Percentiles rank a stretch among this genome's conserved stretches.
Conservation (phyloP, 2,329 filamentous ascomycete species). For the Talaromyces sp. region DNA sequence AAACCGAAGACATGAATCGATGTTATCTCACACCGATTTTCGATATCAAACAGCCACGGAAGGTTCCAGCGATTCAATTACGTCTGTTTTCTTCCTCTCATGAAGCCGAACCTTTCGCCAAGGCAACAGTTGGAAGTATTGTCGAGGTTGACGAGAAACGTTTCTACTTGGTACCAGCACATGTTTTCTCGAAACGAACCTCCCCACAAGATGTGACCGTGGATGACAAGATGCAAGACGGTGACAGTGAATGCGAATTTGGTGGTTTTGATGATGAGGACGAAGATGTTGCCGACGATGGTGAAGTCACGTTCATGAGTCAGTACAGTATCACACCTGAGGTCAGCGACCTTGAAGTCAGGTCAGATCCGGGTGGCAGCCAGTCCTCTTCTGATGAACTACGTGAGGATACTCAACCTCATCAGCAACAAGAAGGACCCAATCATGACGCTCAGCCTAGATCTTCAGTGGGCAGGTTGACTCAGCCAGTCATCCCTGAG, state of each 20-base stretch:
- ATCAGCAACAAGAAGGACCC: too few species aligned
- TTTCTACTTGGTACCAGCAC: background rate
- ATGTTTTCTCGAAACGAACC: background rate
- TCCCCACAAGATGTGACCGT: background rate
- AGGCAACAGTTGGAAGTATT: background rate
- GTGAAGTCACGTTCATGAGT: background rate
- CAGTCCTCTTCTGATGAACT: background rate
- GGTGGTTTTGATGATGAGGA: background rate
- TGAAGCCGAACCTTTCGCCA: background rate
- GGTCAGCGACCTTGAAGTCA: background rate
- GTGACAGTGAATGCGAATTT: background rate
- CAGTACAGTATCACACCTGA: constrained; percentile 1
- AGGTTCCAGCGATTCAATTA: background rate
- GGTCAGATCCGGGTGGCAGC: background rate
- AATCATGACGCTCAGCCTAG: too few species aligned
- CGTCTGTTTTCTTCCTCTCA: background rate
- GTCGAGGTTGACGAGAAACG: background rate
- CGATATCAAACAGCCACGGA: background rate
- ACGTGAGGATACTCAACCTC: too few species aligned
- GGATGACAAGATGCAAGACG: background rate
- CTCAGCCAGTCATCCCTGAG: too few species aligned
- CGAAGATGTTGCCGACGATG: background rate
- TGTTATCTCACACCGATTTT: background rate
- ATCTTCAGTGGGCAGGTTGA: too few species aligned
- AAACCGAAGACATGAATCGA: background rate